Conservation (phyloP, 2,329 filamentous ascomycete genomes). For the Stagonosporopsis rhizophila region DNA sequence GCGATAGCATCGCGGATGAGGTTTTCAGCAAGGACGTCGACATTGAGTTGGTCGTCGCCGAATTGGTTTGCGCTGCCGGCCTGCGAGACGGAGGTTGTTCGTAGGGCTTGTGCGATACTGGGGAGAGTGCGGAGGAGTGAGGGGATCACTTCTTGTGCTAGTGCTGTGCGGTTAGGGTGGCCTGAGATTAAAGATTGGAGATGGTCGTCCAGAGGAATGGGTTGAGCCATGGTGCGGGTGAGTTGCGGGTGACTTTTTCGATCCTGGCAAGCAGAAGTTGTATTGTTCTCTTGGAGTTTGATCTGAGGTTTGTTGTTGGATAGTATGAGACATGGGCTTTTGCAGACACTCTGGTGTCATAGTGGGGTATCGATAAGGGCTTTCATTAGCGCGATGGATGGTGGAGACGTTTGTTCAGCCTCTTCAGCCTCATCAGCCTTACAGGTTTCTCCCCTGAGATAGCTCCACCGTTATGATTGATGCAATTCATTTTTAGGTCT, state of each 20-base stretch:
- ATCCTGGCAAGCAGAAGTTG: background rate
- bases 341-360: conserved; percentile 14
- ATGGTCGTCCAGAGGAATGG: conserved; percentile 1
- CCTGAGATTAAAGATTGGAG: conserved; percentile 7
- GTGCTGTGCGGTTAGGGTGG: conserved; percentile 8
- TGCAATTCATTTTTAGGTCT: background rate
- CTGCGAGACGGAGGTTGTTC: conserved; percentile 28
- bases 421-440: conserved; percentile 14
- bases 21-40: conserved; percentile 65
- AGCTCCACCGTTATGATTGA: background rate
- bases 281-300: background rate
- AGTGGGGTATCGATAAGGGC: conserved; percentile 19
- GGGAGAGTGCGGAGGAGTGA: conserved; percentile 25
- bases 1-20: conserved; percentile 63
- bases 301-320: background rate
- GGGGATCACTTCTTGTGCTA: conserved; percentile 23
- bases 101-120: conserved; percentile 25
- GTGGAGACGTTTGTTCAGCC: conserved; percentile 3
- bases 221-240: conserved; percentile 4
- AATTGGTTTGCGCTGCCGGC: conserved; percentile 59
- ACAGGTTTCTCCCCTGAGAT: background rate
- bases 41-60: conserved; percentile 64
- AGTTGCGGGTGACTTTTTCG: background rate
- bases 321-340: background rate
- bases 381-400: conserved; percentile 4